phyloP scores from a whole-genome alignment of 768 basidiomycete genomes.

The Boletus sp. region DNA sequence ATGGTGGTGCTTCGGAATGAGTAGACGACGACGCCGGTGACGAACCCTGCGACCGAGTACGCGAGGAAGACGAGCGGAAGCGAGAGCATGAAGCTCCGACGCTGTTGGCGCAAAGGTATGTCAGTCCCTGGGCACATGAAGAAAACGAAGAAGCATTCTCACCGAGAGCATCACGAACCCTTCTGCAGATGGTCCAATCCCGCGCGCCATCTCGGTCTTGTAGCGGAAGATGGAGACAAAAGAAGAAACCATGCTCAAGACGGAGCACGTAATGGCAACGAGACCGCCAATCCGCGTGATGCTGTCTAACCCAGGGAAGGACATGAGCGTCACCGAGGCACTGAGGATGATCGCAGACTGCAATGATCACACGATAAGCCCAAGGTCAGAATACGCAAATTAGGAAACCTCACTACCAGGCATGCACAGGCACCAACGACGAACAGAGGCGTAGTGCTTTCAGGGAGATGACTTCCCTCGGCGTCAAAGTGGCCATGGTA shows the following conservation, averaged over 20 bases:
- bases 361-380: conserved; percentile 1
- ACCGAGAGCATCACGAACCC: conserved; percentile 56
- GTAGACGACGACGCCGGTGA: conserved; percentile 63
- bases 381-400: not conserved
- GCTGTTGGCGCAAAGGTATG: conserved; percentile 21
- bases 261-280: conserved; percentile 64
- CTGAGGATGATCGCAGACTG: conserved; percentile 81
- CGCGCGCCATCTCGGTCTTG: conserved; percentile 61
- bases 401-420: conserved; percentile 48
- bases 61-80: conserved; percentile 72
- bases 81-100: conserved; percentile 59
- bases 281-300: conserved; percentile 62
- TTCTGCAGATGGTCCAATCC: conserved; percentile 43
- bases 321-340: conserved; percentile 77
- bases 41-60: conserved; percentile 67
- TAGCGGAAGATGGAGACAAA: conserved; percentile 67
- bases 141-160: conserved; percentile 15
- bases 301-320: conserved; percentile 69
- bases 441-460: conserved; percentile 54
- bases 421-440: conserved; percentile 63
- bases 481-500: conserved; percentile 52
- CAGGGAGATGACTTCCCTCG: conserved; percentile 47
- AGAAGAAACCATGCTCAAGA: conserved; percentile 65
- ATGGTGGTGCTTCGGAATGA: conserved; percentile 52
- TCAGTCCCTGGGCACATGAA: not conserved